Conservation (phyloP, 2,329 filamentous ascomycete genomes). For the Colletotrichum zoysiae region DNA sequence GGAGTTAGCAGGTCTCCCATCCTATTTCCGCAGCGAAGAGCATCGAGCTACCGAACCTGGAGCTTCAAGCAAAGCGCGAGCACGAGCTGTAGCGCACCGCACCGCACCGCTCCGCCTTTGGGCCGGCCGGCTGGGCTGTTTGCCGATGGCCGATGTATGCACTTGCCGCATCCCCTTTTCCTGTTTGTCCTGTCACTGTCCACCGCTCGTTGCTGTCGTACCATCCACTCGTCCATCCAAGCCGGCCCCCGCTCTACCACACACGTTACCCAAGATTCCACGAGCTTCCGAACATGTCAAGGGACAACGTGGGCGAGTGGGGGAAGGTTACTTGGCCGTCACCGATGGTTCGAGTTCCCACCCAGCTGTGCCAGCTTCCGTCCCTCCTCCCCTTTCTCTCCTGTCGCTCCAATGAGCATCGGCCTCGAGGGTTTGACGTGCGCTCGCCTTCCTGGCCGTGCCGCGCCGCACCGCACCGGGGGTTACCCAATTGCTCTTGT, state of each 20-base stretch:
- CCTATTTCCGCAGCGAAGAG: conserved; percentile 17
- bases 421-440: conserved; percentile 33
- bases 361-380: conserved; percentile 26
- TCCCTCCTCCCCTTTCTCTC: conserved; percentile 1
- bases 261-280: conserved; percentile 36
- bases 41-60: neutral
- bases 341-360: conserved; percentile 1
- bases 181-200: conserved; percentile 10
- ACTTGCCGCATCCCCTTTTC: neutral
- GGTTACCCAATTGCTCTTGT: conserved; percentile 28
- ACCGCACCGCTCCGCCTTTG: neutral
- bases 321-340: conserved; percentile 34
- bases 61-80: conserved; percentile 33
- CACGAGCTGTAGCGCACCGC: neutral
- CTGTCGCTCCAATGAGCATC: conserved; percentile 36
- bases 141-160: conserved; percentile 29
- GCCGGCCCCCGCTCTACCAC: conserved; percentile 26
- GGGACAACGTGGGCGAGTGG: conserved; percentile 39
- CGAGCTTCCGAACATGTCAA: conserved; percentile 34
- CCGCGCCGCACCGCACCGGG: conserved; percentile 20
- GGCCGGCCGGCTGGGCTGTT: neutral
- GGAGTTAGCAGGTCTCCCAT: conserved; percentile 4
- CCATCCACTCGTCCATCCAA: conserved; percentile 29
- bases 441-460: conserved; percentile 25
- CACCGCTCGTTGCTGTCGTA: conserved; percentile 28